A percentile compares a stretch with the other conserved stretches of the same genome.
phyloP scores from a whole-genome alignment of 23 red algal species.

The Cyanidioschyzon merolae region DNA sequence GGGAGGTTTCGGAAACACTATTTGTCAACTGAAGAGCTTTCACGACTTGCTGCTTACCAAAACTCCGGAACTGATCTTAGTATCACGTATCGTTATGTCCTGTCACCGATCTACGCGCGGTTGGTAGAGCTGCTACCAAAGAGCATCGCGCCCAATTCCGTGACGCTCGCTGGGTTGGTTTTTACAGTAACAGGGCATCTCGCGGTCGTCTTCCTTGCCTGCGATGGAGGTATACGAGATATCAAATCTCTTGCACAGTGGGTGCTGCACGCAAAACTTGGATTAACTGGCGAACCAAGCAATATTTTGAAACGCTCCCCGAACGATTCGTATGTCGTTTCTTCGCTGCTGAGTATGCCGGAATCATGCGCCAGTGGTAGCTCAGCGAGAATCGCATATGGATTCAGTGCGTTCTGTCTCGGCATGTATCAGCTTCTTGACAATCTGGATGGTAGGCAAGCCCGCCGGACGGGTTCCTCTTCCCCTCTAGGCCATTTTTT shows the following conservation, averaged over 20 bases:
- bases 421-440: slow-evolving; percentile 74
- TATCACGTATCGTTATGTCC: slow-evolving; percentile 45
- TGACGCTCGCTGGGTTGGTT: slow-evolving; percentile 65
- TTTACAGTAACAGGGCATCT: slow-evolving; percentile 31
- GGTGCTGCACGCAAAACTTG: no score
- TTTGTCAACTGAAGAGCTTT: slow-evolving; percentile 35
- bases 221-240: background rate
- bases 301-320: no score
- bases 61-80: slow-evolving; percentile 68
- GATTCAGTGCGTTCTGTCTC: slow-evolving; percentile 33
- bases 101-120: slow-evolving; percentile 37
- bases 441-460: slow-evolving; percentile 91
- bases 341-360: background rate
- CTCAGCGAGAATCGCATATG: slow-evolving; percentile 26
- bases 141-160: slow-evolving; percentile 72
- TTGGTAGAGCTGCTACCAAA: slow-evolving; percentile 53
- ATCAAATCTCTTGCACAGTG: background rate
- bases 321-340: background rate
- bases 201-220: slow-evolving; percentile 33
- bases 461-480: slow-evolving; percentile 74
- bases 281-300: background rate
- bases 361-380: background rate
- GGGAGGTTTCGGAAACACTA: slow-evolving; percentile 15
- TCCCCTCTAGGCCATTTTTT: slow-evolving; percentile 91
- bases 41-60: slow-evolving; percentile 43